These are phyloP conservation scores for Candida mesenterica DNA, from an alignment of 1,139 yeast species.

Conservation along the genomic window DNA sequence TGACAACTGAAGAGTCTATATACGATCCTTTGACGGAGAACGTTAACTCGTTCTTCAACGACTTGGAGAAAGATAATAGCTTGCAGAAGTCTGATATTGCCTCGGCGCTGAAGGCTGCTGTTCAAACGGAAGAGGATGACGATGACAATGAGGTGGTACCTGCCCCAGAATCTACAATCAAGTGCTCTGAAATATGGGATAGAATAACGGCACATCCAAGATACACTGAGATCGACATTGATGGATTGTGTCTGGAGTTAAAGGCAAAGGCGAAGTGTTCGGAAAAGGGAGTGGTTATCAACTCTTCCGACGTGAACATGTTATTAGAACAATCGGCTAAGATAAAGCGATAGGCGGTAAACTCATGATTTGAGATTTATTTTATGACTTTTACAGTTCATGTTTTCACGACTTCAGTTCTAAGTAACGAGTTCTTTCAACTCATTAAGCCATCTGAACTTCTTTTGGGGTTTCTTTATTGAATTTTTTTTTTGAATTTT, in stretches of 20 bases:
- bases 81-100: no score
- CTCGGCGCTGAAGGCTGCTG: slow-evolving; percentile 2
- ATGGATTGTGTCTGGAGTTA: slow-evolving; percentile 85
- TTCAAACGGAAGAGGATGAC: neutral
- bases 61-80: slow-evolving; percentile 35
- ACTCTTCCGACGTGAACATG: slow-evolving; percentile 71
- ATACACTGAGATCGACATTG: slow-evolving; percentile 89
- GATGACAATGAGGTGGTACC: slow-evolving; percentile 49
- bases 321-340: slow-evolving; percentile 48
- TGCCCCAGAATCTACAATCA: slow-evolving; percentile 50
- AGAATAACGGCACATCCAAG: slow-evolving; percentile 91
- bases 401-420: neutral
- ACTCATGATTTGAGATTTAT: no score
- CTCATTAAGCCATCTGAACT: no score
- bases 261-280: slow-evolving; percentile 95
- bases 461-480: neutral
- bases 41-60: slow-evolving; percentile 38
- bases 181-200: slow-evolving; percentile 95
- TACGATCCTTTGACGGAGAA: slow-evolving; percentile 56
- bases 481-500: no score
- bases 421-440: no score
- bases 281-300: slow-evolving; percentile 84
- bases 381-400: neutral
- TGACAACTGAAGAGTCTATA: slow-evolving; percentile 63
- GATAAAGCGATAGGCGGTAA: slow-evolving; percentile 12